A percentile compares a stretch with the other conserved stretches of the same genome.
phyloP scores from a whole-genome alignment of 192 early-diverging fungal species.

The Umbelopsis sp. region DNA sequence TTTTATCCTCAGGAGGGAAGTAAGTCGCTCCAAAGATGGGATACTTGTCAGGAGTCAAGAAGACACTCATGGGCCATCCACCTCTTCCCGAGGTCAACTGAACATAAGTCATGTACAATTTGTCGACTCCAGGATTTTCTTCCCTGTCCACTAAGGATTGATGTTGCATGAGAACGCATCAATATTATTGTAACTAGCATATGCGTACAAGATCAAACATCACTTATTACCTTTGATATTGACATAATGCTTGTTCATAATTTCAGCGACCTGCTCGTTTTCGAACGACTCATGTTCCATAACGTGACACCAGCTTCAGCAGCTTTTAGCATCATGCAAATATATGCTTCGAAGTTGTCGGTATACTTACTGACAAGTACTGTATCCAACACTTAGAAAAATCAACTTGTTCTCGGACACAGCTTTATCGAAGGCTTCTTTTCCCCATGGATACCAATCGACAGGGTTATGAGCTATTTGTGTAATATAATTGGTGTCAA shows the following conservation, averaged over 20 bases:
- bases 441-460: conserved; percentile 72
- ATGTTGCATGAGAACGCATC: background rate
- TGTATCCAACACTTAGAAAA: conserved; percentile 68
- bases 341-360: background rate
- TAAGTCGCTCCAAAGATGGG: conserved; percentile 53
- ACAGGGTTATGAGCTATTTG: conserved; percentile 52
- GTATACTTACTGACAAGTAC: conserved; percentile 59
- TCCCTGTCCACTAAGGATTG: conserved; percentile 43
- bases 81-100: conserved; percentile 60
- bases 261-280: conserved; percentile 49
- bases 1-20: conserved; percentile 45
- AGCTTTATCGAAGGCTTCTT: conserved; percentile 62
- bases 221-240: conserved; percentile 55
- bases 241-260: conserved; percentile 65
- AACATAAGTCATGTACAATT: conserved; percentile 67
- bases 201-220: background rate
- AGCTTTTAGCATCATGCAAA: background rate
- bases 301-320: conserved; percentile 60
- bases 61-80: conserved; percentile 74
- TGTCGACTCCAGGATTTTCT: conserved; percentile 65
- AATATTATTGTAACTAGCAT: background rate
- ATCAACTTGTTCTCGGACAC: conserved; percentile 59
- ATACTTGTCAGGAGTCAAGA: conserved; percentile 56
- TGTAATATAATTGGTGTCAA: background rate
- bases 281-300: conserved; percentile 73